Base-by-base conservation (phyloP, 768 basidiomycete genomes). In the Lentinus tigrinus region DNA sequence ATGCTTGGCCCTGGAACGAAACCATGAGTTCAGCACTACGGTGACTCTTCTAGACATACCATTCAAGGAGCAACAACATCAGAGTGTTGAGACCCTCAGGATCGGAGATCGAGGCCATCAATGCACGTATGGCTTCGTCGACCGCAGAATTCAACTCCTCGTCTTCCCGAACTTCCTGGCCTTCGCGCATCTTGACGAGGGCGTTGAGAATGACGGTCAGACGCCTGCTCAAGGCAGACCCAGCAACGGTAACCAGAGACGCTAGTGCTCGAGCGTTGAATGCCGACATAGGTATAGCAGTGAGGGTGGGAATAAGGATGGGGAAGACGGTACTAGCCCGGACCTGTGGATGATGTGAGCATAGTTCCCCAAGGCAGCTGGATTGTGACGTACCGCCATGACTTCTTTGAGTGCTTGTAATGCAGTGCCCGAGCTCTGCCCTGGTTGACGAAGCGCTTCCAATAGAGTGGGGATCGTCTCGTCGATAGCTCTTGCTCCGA, bases 311-410 rank as follows among this genome's bases (percentile, higher is more conserved):
- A 57, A 99, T 93, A 55, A 98, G 78, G 19, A 98, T 91, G 0
- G 97, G 97, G 91, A 98, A 98, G 38, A 98, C 95, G 10, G 91
- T 94, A 39, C 88, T 81, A 14, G 96, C 93, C 38, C 95, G 93
- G 64, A 98, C 91, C 91, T 95, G 70, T 54, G 51, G 53, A 34
- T 52, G 63, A 36, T 42, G 28, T 21, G 6, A 47, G n/a, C 21
- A 42, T 13, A 28, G n/a, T n/a, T n/a, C n/a, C n/a, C n/a, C n/a
- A n/a, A n/a, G n/a, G n/a, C n/a, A n/a, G n/a, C n/a, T n/a, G n/a
- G n/a, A n/a, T n/a, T n/a, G n/a, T n/a, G n/a, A n/a, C 89, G 70
- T 72, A 94, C 93, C 63, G 82, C 86, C 91, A 96, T 96, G 63
- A 98, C 93, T 77, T 98, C 96, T 55, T 81, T 87, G 38, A 98